Evolutionary conservation across 208 protist species (phyloP), one percentile per base, ranked within the genome.

Genomic region (Leishmania martiniquensis): DNA sequence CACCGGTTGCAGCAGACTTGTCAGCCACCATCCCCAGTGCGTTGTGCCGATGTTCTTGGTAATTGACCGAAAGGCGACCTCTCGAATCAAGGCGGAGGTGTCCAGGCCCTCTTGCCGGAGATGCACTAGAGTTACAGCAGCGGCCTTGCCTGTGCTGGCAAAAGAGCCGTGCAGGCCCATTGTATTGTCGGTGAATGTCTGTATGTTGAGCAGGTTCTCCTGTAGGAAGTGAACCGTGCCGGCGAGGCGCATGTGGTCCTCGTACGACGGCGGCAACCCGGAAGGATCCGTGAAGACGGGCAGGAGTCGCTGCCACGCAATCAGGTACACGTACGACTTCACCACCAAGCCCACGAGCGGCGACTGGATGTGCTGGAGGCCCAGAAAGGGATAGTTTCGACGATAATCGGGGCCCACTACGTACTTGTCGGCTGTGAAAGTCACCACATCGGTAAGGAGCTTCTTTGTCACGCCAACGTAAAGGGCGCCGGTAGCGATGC

Each of bases 21-120:
- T 89, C 72, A 92, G 70, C 94, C 90, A 91, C 94, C 94, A 97
- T 55, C 94, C 94, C 94, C 94, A 97, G 73, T 97, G 94, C n/a
- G 89, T 91, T 2, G 94, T 96, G 76, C 94, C 91, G 45, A 95
- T 87, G 81, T 96, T 96, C 75, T 89, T 89, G n/a, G 78, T 88
- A 39, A 97, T 85, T 6, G 92, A 97, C 49, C 85, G 87, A 71
- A 91, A 92, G 32, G 94, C 94, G 22, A 97, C 92, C 57, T 96
- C 94, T 34, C 92, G 91, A 78, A 96, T 96, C 54, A 96, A 85
- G 39, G 85, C 72, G 20, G 91, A 93, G 68, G 78, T 72, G 75
- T 97, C 91, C 6, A 87, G 71, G 25, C 89, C 89, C 52, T 97
- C 92, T 76, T 91, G 86, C n/a, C 92, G 90, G 55, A 95, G 72